phyloP scores from a whole-genome alignment of 2,329 filamentous ascomycete species.

The Calonectria pseudoturangicola region DNA sequence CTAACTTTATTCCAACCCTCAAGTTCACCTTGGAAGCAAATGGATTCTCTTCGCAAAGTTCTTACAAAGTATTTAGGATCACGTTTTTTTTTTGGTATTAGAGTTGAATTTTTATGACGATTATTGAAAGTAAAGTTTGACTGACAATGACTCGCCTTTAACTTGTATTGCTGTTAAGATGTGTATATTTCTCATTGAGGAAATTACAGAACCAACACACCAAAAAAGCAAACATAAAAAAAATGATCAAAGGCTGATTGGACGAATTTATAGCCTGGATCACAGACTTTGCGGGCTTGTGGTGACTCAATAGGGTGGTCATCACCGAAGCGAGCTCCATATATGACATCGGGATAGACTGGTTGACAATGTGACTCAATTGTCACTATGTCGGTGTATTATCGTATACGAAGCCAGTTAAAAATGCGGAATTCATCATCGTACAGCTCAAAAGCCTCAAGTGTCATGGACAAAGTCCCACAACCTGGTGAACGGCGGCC shows the following conservation, averaged over 20 bases:
- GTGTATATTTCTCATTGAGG: no score
- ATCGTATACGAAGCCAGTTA: background rate
- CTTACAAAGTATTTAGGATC: no score
- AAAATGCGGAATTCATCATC: background rate
- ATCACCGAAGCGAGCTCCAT: background rate
- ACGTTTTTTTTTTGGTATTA: no score
- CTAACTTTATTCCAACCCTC: background rate
- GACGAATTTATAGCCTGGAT: background rate
- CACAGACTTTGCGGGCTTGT: background rate
- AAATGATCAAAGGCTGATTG: no score
- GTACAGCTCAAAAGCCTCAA: background rate
- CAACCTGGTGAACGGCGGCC: slow-evolving; percentile 34
- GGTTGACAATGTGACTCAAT: background rate
- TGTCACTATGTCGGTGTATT: background rate
- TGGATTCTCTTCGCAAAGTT: no score
- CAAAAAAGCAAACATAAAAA: no score
- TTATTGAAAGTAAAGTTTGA: no score
- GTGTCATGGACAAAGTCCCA: slow-evolving; percentile 1
- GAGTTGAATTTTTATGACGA: no score
- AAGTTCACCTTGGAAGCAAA: background rate
- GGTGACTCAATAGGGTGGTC: slow-evolving; percentile 17
- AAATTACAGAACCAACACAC: no score
- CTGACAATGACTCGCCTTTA: no score
- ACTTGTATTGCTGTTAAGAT: no score
- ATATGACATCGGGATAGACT: background rate